Percentiles rank a stretch among this genome's conserved stretches.
phyloP scores from a whole-genome alignment of 2,329 filamentous ascomycete species.

The Sarocladium brachiariae region DNA sequence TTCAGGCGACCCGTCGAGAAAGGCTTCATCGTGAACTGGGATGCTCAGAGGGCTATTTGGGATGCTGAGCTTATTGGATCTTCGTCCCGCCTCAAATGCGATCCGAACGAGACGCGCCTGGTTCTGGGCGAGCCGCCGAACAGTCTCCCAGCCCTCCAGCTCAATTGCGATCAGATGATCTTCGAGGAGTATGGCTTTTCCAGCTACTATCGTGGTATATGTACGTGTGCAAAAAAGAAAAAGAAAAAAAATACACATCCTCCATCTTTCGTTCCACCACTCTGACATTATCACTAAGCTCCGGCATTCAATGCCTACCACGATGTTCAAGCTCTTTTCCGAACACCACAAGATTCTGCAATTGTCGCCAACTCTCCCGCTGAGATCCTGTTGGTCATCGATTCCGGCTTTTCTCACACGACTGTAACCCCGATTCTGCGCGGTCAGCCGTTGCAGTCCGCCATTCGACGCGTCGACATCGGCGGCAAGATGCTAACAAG shows the following conservation, averaged over 20 bases:
- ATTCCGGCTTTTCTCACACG: slow-evolving; percentile 89
- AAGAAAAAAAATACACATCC: too few species aligned
- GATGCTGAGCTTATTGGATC: slow-evolving; percentile 76
- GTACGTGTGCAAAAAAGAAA: too few species aligned
- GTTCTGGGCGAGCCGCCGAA: slow-evolving; percentile 83
- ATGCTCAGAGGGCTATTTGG: slow-evolving; percentile 93
- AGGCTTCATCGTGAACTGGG: slow-evolving; percentile 94
- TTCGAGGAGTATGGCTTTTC: slow-evolving; percentile 97
- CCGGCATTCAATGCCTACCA: slow-evolving; percentile 77
- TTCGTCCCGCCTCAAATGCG: slow-evolving; percentile 59
- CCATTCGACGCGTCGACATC: slow-evolving; percentile 77
- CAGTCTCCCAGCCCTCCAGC: slow-evolving; percentile 70
- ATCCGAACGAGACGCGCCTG: slow-evolving; percentile 75
- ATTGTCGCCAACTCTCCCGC: slow-evolving; percentile 44
- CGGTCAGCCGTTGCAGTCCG: slow-evolving; percentile 72
- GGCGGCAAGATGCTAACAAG: slow-evolving; percentile 93
- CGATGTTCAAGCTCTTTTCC: slow-evolving; percentile 64
- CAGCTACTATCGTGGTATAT: slow-evolving; percentile 71
- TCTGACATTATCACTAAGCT: slow-evolving; percentile 36
- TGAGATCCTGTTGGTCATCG: slow-evolving; percentile 81
- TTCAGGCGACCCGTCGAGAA: slow-evolving; percentile 90
- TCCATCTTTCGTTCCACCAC: not conserved
- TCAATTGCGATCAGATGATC: slow-evolving; percentile 90
- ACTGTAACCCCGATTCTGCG: slow-evolving; percentile 81
- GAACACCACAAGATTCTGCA: slow-evolving; percentile 44